Base-by-base conservation (phyloP, 139 green algal species). In the Chlamydomonas sphaeroides region DNA sequence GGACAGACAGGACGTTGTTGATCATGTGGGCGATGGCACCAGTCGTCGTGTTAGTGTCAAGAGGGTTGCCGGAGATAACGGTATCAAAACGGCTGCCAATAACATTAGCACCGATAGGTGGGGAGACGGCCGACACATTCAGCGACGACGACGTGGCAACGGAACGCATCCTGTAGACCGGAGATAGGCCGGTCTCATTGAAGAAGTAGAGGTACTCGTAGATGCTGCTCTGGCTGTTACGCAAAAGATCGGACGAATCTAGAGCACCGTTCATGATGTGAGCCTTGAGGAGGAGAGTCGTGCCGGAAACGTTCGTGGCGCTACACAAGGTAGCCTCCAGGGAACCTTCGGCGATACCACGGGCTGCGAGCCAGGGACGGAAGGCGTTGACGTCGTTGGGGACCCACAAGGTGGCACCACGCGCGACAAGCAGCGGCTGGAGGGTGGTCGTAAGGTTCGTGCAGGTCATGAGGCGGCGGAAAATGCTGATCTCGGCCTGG, bases 351-450 rank as follows among this genome's bases (percentile, higher is more conserved):
- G 26, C n/a, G 3, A 59, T 4, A n/a, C 41, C 41, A 0, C 18
- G 4, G 32, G 42, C 20, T 2, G 42, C 23, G 11, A 73, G 28
- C 56, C 48, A 82, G 33, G n/a, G 10, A 7, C 7, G 0, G 11
- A 35, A 72, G 62, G 75, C 75, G 7, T 42, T 63, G 41, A 73
- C 57, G 32, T 21, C n/a, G n/a, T n/a, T n/a, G n/a, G n/a, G n/a
- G n/a, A n/a, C n/a, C n/a, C n/a, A n/a, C n/a, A n/a, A n/a, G n/a
- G n/a, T n/a, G n/a, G n/a, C n/a, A n/a, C n/a, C n/a, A n/a, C n/a
- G n/a, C n/a, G n/a, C n/a, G n/a, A n/a, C n/a, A n/a, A 80, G 30
- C 20, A 3, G 5, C 10, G 59, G 18, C 23, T 80, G 17, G 56
- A 48, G 15, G 11, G 3, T 6, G 6, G 20, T 20, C 3, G 72